Evolutionary conservation across 192 early-diverging fungal genomes (phyloP), one percentile per base, ranked within the genome.

Genomic region (Pilobolus umbonatus): DNA sequence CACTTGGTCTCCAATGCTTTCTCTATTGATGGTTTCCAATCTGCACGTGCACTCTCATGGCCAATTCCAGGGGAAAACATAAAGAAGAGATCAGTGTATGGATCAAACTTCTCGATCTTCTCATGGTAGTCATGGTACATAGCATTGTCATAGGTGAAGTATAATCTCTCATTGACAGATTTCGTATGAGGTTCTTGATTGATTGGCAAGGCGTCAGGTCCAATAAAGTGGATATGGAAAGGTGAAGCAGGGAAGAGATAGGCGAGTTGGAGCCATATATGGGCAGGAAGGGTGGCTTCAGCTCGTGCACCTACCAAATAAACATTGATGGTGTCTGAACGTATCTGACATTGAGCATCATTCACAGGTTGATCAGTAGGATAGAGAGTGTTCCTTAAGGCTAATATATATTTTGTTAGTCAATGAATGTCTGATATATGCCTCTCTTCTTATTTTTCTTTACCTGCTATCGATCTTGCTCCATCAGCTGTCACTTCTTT

Each of bases 161-260:
- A 78, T 61, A 91, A 66, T 26, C 80, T 80, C 50, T 82, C 80
- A 40, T 84, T 79, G 19, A 79, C 54, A 24, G 75, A 72, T 19
- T 57, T 68, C 11, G 68, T 72, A 50, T 68, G 60, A 19, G 79
- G 50, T 56, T 75, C 34, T 63, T 49, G 30, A 45, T 61, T 54
- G 1, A 76, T 70, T 39, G 75, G 74, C 28, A 87, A 79, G 40
- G 81, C 74, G 71, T 91, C 85, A 7, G 89, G 89, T 21, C 89
- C 89, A 36, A 91, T 73, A 75, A 91, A 91, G 61, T 86, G 81
- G n/a, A 91, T 72, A 65, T 88, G 83, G 72, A 91, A 81, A 19
- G 86, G 76, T 24, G 83, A 83, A 40, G 73, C 71, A 7, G 88
- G 87, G 65, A 91, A 84, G 57, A 91, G 63, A 42, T 87, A 82